Base-by-base conservation (phyloP, 768 basidiomycete genomes). In the Collybiopsis confluens region DNA sequence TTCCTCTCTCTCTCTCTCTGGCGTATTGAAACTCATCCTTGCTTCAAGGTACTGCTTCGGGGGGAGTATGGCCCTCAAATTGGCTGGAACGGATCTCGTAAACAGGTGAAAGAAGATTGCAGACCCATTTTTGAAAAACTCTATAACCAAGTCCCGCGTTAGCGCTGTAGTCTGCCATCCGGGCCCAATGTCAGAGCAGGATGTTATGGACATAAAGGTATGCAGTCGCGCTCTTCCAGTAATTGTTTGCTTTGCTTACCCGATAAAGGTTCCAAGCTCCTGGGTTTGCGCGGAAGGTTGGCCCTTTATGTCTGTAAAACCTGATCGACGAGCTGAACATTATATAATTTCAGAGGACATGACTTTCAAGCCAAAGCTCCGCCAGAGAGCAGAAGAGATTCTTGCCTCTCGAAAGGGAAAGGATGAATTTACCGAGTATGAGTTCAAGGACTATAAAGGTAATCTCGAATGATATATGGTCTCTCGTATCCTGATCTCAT, bases 381-480 rank as follows among this genome's bases (percentile, higher is more conserved):
- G 73, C 23, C 52, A 61, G 18, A 48, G 71, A 51, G 59, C 67
- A 1, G 73, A 79, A 55, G 70, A 69, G 9, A 54, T 64, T 1
- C 67, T 78, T 23, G 69, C 65, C 2, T 59, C 56, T 1, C 69
- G 72, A 33, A 71, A 70, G 41, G 70, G 62, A 9, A 70, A 69
- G 28, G 66, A 65, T 3, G 57, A 60, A 26, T 73, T 62, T 43
- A 64, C 76, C 0, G 73, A 77, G 3, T 76, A 74, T 50, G 76
- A 79, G 60, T 73, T 79, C 57, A 68, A 65, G 48, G 65, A 65
- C 4, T 78, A 76, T 52, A 71, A 71, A 68, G 76, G 77, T 75
- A 20, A 20, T n/a, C n/a, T n/a, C n/a, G n/a, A n/a, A n/a, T n/a
- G n/a, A n/a, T n/a, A n/a, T n/a, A n/a, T n/a, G n/a, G n/a, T n/a